A percentile compares a stretch with the other conserved stretches of the same genome.
phyloP scores from a whole-genome alignment of 2,329 filamentous ascomycete species.

The Talaromyces sp. region DNA sequence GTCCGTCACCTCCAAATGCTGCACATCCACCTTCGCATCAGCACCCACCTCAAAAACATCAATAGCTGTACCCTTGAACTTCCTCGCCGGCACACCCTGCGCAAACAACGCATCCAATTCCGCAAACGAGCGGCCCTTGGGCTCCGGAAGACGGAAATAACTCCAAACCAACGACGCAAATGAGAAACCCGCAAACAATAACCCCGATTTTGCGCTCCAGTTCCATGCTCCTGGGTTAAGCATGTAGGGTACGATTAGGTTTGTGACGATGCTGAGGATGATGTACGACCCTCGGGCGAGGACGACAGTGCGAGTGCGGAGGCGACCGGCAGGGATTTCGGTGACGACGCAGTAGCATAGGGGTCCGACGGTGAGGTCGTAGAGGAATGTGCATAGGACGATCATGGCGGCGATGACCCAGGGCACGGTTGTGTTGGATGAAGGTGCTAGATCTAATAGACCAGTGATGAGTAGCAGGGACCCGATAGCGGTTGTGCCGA shows the following conservation, averaged over 20 bases:
- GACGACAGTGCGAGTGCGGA: slow-evolving; percentile 47
- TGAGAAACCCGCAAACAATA: slow-evolving; percentile 28
- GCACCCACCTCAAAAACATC: slow-evolving; percentile 51
- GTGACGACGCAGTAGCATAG: slow-evolving; percentile 49
- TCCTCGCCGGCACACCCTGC: slow-evolving; percentile 67
- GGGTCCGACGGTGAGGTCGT: slow-evolving; percentile 42
- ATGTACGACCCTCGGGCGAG: slow-evolving; percentile 43
- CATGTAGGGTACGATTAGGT: slow-evolving; percentile 41
- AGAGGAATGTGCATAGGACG: slow-evolving; percentile 42
- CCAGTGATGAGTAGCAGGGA: slow-evolving; percentile 39
- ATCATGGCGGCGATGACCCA: slow-evolving; percentile 39
- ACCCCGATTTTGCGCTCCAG: slow-evolving; percentile 29
- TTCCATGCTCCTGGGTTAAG: slow-evolving; percentile 34
- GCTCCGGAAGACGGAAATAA: slow-evolving; percentile 26
- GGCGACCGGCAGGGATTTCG: slow-evolving; percentile 44
- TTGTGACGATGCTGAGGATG: slow-evolving; percentile 41
- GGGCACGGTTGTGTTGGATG: slow-evolving; percentile 38
- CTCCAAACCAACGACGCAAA: slow-evolving; percentile 11
- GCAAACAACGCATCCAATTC: slow-evolving; percentile 54
- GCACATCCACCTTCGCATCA: neutral
- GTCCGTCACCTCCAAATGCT: neutral
- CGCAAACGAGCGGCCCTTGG: slow-evolving; percentile 37
- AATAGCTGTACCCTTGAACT: slow-evolving; percentile 62
- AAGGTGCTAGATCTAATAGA: slow-evolving; percentile 52
- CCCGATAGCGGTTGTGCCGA: slow-evolving; percentile 32